phyloP scores from a whole-genome alignment of 2,329 filamentous ascomycete genomes.

The Penicillium sp. region DNA sequence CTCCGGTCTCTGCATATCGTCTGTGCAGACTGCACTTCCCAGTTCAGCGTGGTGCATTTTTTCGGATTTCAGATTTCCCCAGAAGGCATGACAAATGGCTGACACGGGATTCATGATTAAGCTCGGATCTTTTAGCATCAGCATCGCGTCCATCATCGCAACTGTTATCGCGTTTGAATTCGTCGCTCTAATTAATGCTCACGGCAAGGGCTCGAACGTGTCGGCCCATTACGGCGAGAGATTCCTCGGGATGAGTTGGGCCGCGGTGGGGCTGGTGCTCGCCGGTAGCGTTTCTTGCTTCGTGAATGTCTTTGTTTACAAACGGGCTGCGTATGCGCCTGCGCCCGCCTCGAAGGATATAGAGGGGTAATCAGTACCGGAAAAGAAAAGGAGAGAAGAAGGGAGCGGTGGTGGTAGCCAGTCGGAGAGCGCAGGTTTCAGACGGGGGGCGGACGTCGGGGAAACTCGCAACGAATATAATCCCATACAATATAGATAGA shows the following conservation, averaged over 20 bases:
- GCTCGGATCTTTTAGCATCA: slow-evolving; percentile 52
- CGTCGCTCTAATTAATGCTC: slow-evolving; percentile 45
- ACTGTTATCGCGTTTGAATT: slow-evolving; percentile 54
- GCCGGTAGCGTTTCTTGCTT: slow-evolving; percentile 27
- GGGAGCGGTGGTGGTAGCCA: not conserved
- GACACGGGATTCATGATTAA: slow-evolving; percentile 13
- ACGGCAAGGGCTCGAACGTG: slow-evolving; percentile 45
- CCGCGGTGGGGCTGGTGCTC: slow-evolving; percentile 37
- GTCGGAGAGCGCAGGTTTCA: not conserved
- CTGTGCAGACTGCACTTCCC: not conserved
- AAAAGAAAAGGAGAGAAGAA: not conserved
- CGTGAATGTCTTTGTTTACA: slow-evolving; percentile 20
- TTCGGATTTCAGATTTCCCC: not conserved
- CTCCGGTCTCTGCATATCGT: not conserved
- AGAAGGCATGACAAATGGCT: not conserved
- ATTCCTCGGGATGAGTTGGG: slow-evolving; percentile 55
- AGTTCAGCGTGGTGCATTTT: not conserved
- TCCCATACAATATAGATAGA: not conserved
- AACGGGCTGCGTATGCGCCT: slow-evolving; percentile 1
- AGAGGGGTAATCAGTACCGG: slow-evolving; percentile 12
- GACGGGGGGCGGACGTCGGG: slow-evolving; percentile 1
- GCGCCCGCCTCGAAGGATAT: slow-evolving; percentile 14
- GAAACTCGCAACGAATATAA: not conserved
- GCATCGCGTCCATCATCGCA: slow-evolving; percentile 65
- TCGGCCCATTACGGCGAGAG: slow-evolving; percentile 44